Evolutionary conservation across 2,329 filamentous ascomycete species (phyloP), one percentile per base, ranked within the genome.

Genomic region (Zymoseptoria ardabiliae): DNA sequence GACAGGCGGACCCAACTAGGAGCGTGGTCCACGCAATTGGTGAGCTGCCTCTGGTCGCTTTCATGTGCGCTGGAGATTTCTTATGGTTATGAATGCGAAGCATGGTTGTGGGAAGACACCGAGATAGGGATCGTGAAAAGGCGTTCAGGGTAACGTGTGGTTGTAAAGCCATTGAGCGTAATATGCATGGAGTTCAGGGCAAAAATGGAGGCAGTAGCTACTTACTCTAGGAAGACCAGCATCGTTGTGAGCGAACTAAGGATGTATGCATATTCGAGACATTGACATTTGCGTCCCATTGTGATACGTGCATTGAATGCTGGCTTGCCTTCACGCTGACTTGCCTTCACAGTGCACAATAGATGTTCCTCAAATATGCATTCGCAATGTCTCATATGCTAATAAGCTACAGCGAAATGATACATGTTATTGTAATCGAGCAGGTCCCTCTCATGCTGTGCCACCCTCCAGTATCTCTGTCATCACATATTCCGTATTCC

Each of bases 1-100:
- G n/a, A 57, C 57, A 20, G 63, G 60, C 23, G 61, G 60, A 22
- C 57, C 60, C 23, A 53, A 10, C 51, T 65, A 65, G 64, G 54
- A 54, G 45, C 53, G 22, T 28, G 23, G 21, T 28, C 23, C 20
- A 21, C 53, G 22, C 23, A 23, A 28, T 19, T 19, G 51, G n/a
- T 53, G 51, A 53, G 1, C 51, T 28, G 17, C 35, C 35, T 45
- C 35, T 45, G 35, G 7, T 7, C 35, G 35, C 35, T 45, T n/a
- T 45, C 35, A 45, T 17, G 13, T 13, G 35, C 17, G 35, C 35
- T 13, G 3, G 35, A n/a, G 35, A 17, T 45, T 13, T 45, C n/a
- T 45, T n/a, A n/a, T 45, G 35, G 30, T 45, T n/a, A 45, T 45
- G 35, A 13, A 2, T 6, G 35, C 35, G 35, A 13, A 45, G 35